Evolutionary conservation across 2,329 filamentous ascomycete species (phyloP), one percentile per base, ranked within the genome.

Genomic region (Fusarium piperis): DNA sequence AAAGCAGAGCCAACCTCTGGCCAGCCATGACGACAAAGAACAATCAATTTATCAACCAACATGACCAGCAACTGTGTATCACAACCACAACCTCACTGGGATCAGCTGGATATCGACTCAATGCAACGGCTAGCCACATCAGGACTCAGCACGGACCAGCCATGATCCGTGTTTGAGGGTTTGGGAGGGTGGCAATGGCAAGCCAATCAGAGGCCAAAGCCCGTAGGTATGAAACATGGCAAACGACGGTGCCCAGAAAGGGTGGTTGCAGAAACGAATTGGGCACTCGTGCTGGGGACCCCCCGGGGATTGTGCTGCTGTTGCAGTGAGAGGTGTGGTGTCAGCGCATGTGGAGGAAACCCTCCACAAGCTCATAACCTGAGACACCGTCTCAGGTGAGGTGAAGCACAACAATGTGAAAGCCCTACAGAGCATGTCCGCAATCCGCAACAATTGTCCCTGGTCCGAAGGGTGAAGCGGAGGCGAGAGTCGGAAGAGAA

Each of bases 301-400:
- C 44, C 41, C 44, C 10, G 64, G 58, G 65, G 28, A 38, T 59
- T 57, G 57, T 60, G 41, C 41, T 51, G 44, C 57, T 11, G 62
- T 70, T 59, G 62, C 64, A 70, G 55, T 64, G 68, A 46, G 63
- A 41, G 41, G 74, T 63, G 62, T 66, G 64, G 72, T 72, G 67
- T 65, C 64, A 74, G 68, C 62, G 62, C 63, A 69, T 65, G 74
- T 68, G 72, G 66, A 69, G 72, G 69, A 64, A 62, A 62, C 68
- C 60, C 72, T 73, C 68, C 68, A 74, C 64, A 56, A 68, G 38
- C 62, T 64, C 56, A 67, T 72, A 72, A 80, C 79, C 79, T 80
- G 79, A 80, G 78, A 80, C 79, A 58, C 2, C 62, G 79, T 80
- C 79, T 80, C 79, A 80, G 79, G 79, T 80, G 74, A 77, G 70